Evolutionary conservation across 1,284 basidiomycete species (phyloP), one percentile per base, ranked within the genome.

Genomic region (Ganoderma lingzhi): DNA sequence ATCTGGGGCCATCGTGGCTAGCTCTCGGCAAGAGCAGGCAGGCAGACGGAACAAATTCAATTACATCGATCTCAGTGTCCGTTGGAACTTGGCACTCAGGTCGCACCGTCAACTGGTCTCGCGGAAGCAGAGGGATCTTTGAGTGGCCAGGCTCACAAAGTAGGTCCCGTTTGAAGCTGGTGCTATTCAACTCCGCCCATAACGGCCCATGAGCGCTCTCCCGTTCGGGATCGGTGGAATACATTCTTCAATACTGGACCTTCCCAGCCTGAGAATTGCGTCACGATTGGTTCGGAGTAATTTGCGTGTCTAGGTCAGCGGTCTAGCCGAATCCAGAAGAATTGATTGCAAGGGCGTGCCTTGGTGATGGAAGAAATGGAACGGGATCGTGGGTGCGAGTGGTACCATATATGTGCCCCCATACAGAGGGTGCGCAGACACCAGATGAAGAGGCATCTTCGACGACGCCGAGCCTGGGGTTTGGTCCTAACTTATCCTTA

Each of bases 321-420:
- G 15, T 23, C 56, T 59, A n/a, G 56, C 56, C 35, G 10, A 39
- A 23, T 39, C 56, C 56, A 59, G 56, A 59, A 59, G 19, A 39
- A 59, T 32, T 32, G 56, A 37, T 58, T 35, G 32, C 5, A 5
- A 63, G 45, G 45, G 63, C 71, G 63, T 70, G 61, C 69, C 65
- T 70, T 58, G 42, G 41, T 67, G 66, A 63, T 68, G n/a, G 35
- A 58, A 35, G 56, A 37, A 58, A 58, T 37, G 32, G 56, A 39
- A 37, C 56, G n/a, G 56, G 56, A 32, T 45, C 68, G 68, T 72
- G 71, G 71, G 71, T 60, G 71, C 62, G 68, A 68, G 65, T 72
- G 69, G 66, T 62, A 63, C 66, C 66, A 58, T 64, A 68, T 65
- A 70, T 59, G 65, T 58, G 37, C 41, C 14, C 8, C 28, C 37